Base-by-base conservation (phyloP, 192 early-diverging fungal species). In the Entomortierella lignicola region DNA sequence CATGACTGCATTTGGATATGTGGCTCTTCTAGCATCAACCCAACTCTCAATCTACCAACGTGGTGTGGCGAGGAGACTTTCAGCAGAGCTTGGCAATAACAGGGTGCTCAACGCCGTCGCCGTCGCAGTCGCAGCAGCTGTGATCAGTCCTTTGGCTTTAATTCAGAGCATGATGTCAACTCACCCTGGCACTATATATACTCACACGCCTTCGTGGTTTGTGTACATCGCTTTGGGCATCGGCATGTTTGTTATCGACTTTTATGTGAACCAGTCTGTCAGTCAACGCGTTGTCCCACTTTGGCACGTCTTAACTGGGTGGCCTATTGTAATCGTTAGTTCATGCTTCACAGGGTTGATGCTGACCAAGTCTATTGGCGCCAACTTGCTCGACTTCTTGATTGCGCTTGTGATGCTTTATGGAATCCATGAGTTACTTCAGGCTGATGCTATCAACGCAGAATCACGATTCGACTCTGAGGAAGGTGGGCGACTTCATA, bases 171-270 rank as follows among this genome's bases (percentile, higher is more conserved):
- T 82, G 52, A 65, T 77, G 29, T 67, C 59, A 4, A 60, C 43
- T 8, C 43, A 47, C 25, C 25, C 59, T 50, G 59, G 56, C n/a
- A 25, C 47, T 15, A 32, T 44, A n/a, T 72, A 73, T 55, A 62
- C 61, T 41, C 69, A 82, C 55, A 55, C 60, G 0, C 55, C 72
- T 50, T 63, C 48, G 13, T 81, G 65, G 66, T 63, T 81, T 41
- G 13, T 55, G 7, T 84, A 68, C 63, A n/a, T 74, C 27, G 25
- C 39, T n/a, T 31, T 84, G 21, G 83, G 83, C 20, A 25, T 65
- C 26, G 83, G 83, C 55, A 52, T 84, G 53, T 72, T 84, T 43
- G 77, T 60, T 11, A 26, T 82, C 34, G 83, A 84, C 30, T 84
- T 75, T 69, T 84, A 77, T 39, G 83, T 81, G 17, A 71, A 75